phyloP scores from a whole-genome alignment of 2,329 filamentous ascomycete genomes.

The Cladosporium sp. region DNA sequence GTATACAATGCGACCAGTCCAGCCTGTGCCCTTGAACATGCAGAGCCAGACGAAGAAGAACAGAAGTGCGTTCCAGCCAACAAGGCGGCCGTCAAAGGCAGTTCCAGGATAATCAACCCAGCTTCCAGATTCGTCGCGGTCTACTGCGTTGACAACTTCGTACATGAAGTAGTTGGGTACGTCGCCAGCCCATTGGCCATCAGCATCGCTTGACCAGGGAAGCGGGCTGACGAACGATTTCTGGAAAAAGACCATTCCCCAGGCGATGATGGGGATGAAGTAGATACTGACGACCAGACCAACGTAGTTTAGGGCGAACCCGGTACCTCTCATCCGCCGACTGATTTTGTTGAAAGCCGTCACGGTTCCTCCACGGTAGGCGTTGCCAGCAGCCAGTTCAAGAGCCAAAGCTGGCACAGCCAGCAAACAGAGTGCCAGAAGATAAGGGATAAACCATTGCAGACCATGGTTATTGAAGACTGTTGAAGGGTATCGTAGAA shows the following conservation, averaged over 20 bases:
- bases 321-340: conserved; percentile 39
- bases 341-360: conserved; percentile 43
- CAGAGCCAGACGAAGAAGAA: conserved; percentile 59
- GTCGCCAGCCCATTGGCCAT: conserved; percentile 52
- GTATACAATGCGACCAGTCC: conserved; percentile 57
- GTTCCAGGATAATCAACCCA: conserved; percentile 46
- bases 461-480: conserved; percentile 59
- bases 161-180: conserved; percentile 28
- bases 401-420: conserved; percentile 54
- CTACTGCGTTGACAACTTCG: conserved; percentile 30
- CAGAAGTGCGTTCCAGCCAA: conserved; percentile 55
- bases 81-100: conserved; percentile 51
- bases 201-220: conserved; percentile 49
- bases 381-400: conserved; percentile 51
- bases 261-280: conserved; percentile 54
- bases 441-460: conserved; percentile 60
- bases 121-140: conserved; percentile 29
- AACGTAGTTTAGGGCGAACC: conserved; percentile 50
- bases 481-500: conserved; percentile 55
- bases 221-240: conserved; percentile 52
- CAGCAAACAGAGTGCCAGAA: conserved; percentile 52
- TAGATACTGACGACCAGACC: conserved; percentile 54
- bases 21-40: conserved; percentile 55
- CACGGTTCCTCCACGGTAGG: conserved; percentile 40
- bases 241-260: conserved; percentile 58